Evolutionary conservation across 192 early-diverging fungal species (phyloP).

Genomic region (Chytriomyces sp.): DNA sequence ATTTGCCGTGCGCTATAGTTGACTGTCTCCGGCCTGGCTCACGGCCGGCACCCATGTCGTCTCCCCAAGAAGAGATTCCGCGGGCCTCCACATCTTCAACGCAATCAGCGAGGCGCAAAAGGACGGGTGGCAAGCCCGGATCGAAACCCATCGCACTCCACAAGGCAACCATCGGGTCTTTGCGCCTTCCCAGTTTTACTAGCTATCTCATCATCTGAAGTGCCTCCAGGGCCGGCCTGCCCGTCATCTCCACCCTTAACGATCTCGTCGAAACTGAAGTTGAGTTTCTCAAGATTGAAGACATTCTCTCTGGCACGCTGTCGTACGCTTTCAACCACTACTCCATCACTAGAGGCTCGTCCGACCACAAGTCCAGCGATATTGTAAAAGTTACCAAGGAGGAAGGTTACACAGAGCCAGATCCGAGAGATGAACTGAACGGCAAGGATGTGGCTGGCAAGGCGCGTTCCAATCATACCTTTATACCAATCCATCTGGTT

Average conservation of each 20-base stretch:
- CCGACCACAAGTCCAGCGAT: slow-evolving; percentile 77
- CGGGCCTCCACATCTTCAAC: slow-evolving; percentile 70
- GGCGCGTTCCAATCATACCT: slow-evolving; percentile 38
- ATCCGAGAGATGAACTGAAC: slow-evolving; percentile 97
- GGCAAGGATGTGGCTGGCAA: slow-evolving; percentile 99
- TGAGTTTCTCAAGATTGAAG: slow-evolving; percentile 88
- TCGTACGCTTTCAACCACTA: slow-evolving; percentile 98
- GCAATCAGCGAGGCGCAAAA: slow-evolving; percentile 57
- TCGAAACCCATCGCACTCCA: slow-evolving; percentile 76
- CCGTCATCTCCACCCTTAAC: slow-evolving; percentile 86
- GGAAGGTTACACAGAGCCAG: slow-evolving; percentile 96
- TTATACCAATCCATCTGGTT: too few species aligned
- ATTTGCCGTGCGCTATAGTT: slow-evolving; percentile 67
- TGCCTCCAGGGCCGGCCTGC: slow-evolving; percentile 82
- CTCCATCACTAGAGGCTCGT: slow-evolving; percentile 56
- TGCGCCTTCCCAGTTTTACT: background rate
- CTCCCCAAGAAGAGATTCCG: slow-evolving; percentile 97
- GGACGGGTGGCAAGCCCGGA: slow-evolving; percentile 12
- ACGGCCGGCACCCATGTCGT: slow-evolving; percentile 78
- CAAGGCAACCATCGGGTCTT: slow-evolving; percentile 86
- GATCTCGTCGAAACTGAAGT: slow-evolving; percentile 92
- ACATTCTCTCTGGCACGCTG: slow-evolving; percentile 96
- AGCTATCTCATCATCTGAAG: too few species aligned
- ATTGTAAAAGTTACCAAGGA: slow-evolving; percentile 88
- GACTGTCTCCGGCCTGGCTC: slow-evolving; percentile 90